These are phyloP conservation scores for Russula virescens DNA, from an alignment of 768 basidiomycete species.

Conservation along the genomic window DNA sequence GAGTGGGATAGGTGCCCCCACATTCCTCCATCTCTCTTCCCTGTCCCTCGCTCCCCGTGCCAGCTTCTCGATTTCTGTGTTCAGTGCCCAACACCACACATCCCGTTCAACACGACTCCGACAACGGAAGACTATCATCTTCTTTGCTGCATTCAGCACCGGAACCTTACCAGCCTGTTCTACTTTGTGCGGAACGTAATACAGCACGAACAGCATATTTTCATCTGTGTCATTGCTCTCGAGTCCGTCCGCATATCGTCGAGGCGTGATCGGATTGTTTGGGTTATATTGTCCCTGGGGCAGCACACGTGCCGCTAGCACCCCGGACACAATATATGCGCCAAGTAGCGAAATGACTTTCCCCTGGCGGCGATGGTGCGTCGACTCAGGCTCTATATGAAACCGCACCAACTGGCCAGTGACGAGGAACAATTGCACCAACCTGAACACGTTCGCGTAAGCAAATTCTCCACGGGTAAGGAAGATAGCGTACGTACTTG, in stretches of 20 bases:
- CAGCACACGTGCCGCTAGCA: constrained; percentile 63
- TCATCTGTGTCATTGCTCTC: constrained; percentile 84
- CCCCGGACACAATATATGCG: constrained; percentile 84
- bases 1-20: constrained; percentile 44
- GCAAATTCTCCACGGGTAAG: neutral
- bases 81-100: constrained; percentile 92
- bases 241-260: constrained; percentile 85
- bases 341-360: constrained; percentile 60
- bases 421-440: constrained; percentile 68
- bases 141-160: constrained; percentile 50
- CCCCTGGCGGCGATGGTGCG: constrained; percentile 50
- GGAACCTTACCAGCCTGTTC: constrained; percentile 34
- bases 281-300: constrained; percentile 59
- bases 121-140: constrained; percentile 61
- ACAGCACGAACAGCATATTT: constrained; percentile 82
- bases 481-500: constrained; percentile 45
- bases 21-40: constrained; percentile 60
- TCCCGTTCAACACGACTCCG: constrained; percentile 86
- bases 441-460: constrained; percentile 34
- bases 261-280: constrained; percentile 46
- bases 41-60: constrained; percentile 55
- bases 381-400: constrained; percentile 51
- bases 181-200: constrained; percentile 44
- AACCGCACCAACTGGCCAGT: constrained; percentile 71
- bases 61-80: constrained; percentile 81